Evolutionary conservation across 2,329 filamentous ascomycete genomes (phyloP), one percentile per base, ranked within the genome.

Genomic region (Trichocomaceae sp.): DNA sequence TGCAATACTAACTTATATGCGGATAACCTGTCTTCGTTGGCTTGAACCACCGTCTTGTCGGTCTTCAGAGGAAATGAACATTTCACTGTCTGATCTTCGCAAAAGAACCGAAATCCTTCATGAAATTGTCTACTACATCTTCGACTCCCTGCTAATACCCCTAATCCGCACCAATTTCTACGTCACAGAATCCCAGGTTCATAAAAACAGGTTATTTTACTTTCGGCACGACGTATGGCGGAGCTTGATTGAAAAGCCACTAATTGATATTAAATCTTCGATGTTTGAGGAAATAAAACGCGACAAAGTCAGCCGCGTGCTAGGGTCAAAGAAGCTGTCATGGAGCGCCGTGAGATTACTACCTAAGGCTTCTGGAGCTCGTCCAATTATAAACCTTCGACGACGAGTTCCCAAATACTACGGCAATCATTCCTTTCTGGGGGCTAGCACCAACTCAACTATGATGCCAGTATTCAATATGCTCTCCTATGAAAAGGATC

Each of bases 171-270:
- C 83, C 59, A 91, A 93, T 64, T 99, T 99, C 64, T 92, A 97
- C 66, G 88, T 96, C 37, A 99, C 93, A 0, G 93, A 99, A 69
- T 93, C 90, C 0, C 90, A 83, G 59, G 77, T 78, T 1, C 83
- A 96, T 65, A 84, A 86, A 15, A 90, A 93, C 63, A 83, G 84
- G 26, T 74, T 97, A 0, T 96, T 95, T 69, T 99, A 90, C 72
- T 97, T 96, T 67, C 87, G 92, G 3, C 93, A 99, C 60, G 93
- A 99, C 69, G 78, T 93, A 9, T 99, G 93, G 93, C 83, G 82
- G 50, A 79, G 79, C 41, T 71, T 97, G 33, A 83, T 86, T 1
- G 85, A 91, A 62, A 87, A 90, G 6, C 83, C 86, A 0, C 75
- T 96, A 66, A 69, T 77, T 1, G 73, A 74, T 0, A 73, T 97